Evolutionary conservation across 768 basidiomycete genomes (phyloP).

Genomic region (Tephrocybe sp.): DNA sequence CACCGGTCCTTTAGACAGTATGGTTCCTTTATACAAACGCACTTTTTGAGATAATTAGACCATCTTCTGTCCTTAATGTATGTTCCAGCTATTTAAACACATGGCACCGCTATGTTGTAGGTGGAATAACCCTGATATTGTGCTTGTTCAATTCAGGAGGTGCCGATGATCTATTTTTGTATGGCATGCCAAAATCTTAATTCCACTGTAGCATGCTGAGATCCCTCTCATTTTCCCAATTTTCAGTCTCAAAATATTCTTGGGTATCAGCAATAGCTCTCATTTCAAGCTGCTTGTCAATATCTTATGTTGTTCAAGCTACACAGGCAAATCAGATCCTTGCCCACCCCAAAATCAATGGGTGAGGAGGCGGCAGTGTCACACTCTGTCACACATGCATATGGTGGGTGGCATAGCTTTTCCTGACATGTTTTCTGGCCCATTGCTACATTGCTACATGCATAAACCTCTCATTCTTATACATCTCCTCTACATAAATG

Average conservation of each 20-base stretch:
- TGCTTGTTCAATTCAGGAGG: background rate
- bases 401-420: no score
- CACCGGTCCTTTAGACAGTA: slow-evolving; percentile 7
- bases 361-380: no score
- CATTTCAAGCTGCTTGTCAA: background rate
- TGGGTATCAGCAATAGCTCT: background rate
- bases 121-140: background rate
- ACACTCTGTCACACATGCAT: no score
- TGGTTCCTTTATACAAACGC: slow-evolving; percentile 10
- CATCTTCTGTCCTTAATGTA: background rate
- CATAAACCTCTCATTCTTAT: no score
- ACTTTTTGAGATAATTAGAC: background rate
- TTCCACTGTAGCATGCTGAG: background rate
- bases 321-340: background rate
- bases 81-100: background rate
- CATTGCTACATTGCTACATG: no score
- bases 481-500: no score
- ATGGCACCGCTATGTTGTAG: background rate
- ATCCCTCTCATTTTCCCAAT: background rate
- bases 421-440: no score
- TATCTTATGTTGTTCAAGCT: background rate
- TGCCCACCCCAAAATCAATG: background rate
- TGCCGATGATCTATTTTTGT: background rate
- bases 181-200: background rate
- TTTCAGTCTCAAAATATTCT: background rate